Conservation (phyloP, 306 rosid genomes). For the Lathyrus aphaca region DNA sequence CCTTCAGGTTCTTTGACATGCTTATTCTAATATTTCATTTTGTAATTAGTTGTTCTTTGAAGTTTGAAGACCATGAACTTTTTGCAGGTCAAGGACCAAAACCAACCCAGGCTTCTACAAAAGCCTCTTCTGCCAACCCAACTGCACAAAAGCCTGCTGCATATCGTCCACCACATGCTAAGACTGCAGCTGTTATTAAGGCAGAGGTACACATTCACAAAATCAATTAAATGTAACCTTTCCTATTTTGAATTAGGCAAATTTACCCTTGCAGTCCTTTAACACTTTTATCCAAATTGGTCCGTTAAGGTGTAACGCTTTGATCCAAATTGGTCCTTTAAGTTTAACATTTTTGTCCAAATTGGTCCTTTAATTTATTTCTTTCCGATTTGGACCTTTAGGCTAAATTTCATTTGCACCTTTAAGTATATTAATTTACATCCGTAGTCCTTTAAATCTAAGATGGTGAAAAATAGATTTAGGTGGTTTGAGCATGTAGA, state of each 20-base stretch:
- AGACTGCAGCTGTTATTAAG: conserved; percentile 75
- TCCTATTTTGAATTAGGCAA: not conserved
- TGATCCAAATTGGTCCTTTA: not conserved
- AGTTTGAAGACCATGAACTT: conserved; percentile 36
- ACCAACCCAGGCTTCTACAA: conserved; percentile 49
- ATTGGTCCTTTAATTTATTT: not conserved
- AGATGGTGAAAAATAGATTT: too few relatives aligned
- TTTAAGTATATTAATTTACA: too few relatives aligned
- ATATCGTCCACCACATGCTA: conserved; percentile 92
- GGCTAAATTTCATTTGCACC: not conserved
- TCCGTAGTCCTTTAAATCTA: too few relatives aligned
- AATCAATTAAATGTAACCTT: not conserved
- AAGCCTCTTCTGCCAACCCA: conserved; percentile 52
- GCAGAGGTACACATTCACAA: conserved; percentile 67
- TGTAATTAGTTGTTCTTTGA: conserved; percentile 18
- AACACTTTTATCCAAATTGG: too few relatives aligned
- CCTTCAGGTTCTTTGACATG: conserved; percentile 60
- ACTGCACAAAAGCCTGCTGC: conserved; percentile 81
- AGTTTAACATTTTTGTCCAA: too few relatives aligned
- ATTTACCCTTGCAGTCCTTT: not conserved
- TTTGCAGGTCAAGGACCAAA: conserved; percentile 69
- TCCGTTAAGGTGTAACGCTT: too few relatives aligned
- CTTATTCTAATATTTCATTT: conserved; percentile 23
- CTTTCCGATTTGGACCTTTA: too few relatives aligned
- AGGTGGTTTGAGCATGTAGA: too few relatives aligned